These are phyloP conservation scores for Scheffersomyces parashehatae DNA, from an alignment of 1,139 yeast species.

Conservation along the genomic window DNA sequence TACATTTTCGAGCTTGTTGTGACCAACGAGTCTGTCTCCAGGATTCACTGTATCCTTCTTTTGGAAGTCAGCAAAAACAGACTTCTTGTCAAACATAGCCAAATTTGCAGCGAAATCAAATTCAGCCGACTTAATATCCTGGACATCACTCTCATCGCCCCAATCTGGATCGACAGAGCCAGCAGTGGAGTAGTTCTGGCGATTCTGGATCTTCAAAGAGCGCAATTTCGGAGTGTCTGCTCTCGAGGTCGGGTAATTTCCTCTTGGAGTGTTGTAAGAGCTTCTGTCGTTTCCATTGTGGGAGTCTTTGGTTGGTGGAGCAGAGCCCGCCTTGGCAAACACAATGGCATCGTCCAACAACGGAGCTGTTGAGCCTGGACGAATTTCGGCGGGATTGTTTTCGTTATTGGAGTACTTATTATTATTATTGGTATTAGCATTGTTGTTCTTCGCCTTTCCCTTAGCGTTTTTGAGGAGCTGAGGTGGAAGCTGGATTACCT, in stretches of 20 bases:
- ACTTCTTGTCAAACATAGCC: constrained; percentile 77
- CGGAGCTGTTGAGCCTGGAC: constrained; percentile 1
- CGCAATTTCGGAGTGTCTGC: constrained; percentile 17
- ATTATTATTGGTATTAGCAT: constrained; percentile 10
- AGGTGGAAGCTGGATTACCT: constrained; percentile 50
- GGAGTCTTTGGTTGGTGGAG: constrained; percentile 1
- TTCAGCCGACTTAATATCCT: constrained; percentile 57
- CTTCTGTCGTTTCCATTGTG: neutral
- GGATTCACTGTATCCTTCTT: constrained; percentile 63
- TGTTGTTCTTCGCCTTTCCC: constrained; percentile 11
- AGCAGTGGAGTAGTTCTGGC: constrained; percentile 5
- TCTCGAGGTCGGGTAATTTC: constrained; percentile 4
- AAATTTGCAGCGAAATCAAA: constrained; percentile 87
- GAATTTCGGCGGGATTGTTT: constrained; percentile 2
- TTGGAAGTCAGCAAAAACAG: constrained; percentile 77
- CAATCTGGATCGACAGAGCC: constrained; percentile 38
- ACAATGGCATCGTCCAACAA: constrained; percentile 30
- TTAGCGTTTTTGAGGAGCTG: constrained; percentile 25
- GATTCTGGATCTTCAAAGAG: constrained; percentile 2
- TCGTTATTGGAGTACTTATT: constrained; percentile 4
- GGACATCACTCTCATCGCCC: constrained; percentile 48
- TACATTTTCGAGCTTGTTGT: constrained; percentile 51
- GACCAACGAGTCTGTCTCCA: constrained; percentile 69
- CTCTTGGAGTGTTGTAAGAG: neutral
- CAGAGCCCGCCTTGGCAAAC: constrained; percentile 18